Base-by-base conservation (phyloP, 2,329 filamentous ascomycete species). In the Scedosporium minutisporum region DNA sequence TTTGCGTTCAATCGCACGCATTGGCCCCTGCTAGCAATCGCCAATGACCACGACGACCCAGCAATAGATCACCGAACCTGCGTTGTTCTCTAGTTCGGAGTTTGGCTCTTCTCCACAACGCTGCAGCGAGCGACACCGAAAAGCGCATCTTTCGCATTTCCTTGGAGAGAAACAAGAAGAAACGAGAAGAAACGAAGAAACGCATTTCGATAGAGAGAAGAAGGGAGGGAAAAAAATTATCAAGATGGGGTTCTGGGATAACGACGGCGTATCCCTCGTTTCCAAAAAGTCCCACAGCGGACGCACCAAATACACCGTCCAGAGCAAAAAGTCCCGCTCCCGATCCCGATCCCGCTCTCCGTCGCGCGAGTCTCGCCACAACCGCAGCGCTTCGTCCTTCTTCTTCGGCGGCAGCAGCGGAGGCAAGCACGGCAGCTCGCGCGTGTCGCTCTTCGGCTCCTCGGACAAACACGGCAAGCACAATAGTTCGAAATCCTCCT, bases 391-490 rank as follows among this genome's bases (percentile, higher is more conserved):
- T 29, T 70, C 69, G 60, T 76, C 72, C 61, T 73, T 72, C 27
- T 65, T 73, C 58, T 72, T 75, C 63, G 70, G 71, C 65, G 67
- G 68, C 57, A 68, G 69, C 63, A 68, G 69, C 63, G 71, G 74
- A 62, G 72, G 75, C 66, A 74, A 75, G 59, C 18, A 74, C 69
- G 78, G 76, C 67, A 69, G 74, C 53, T 77, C 75, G n/a, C 70
- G 74, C 23, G 71, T 74, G 38, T 79, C 77, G 3, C 1, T 38
- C 33, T 38, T 38, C 61, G 78, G 83, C 69, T 82, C 81, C 65
- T 75, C 78, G 46, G 68, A 78, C 58, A 76, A 77, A 62, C 78
- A 78, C 65, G 69, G 69, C 64, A 77, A 73, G 68, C 70, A 77
- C 69, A 78, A 76, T 67, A 69, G 74, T 53, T 77, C 75, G n/a